phyloP scores from a whole-genome alignment of 164 flowering plant genomes.

The Kingdonia uniflora region DNA sequence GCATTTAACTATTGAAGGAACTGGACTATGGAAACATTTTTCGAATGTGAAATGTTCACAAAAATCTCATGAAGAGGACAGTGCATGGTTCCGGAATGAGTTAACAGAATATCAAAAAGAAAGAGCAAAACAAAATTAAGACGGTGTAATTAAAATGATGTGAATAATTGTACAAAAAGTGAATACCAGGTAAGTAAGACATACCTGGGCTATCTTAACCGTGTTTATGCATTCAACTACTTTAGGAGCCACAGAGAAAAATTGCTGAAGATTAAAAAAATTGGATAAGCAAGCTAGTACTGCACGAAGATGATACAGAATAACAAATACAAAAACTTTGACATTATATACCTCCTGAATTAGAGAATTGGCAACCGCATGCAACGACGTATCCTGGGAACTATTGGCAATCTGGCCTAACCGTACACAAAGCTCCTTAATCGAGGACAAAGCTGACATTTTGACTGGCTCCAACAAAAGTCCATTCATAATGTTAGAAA shows the following conservation, averaged over 20 bases:
- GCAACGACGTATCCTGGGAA: constrained; percentile 19
- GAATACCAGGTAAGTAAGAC: background rate
- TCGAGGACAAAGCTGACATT: constrained; percentile 49
- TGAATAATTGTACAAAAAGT: background rate
- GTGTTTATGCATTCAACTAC: constrained; percentile 59
- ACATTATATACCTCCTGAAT: constrained; percentile 48
- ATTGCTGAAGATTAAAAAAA: constrained; percentile 38
- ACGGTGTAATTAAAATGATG: background rate
- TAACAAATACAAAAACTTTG: background rate
- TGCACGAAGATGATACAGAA: background rate
- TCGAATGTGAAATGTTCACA: background rate
- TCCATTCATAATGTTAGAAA: constrained; percentile 5
- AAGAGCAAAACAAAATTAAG: background rate
- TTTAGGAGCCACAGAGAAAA: constrained; percentile 33
- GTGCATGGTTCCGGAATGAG: background rate
- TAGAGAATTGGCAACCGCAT: constrained; percentile 21
- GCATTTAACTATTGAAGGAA: no score
- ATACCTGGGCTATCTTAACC: constrained; percentile 84
- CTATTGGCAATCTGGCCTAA: constrained; percentile 18
- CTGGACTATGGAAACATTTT: no score
- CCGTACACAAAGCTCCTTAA: constrained; percentile 67
- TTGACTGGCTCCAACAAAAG: constrained; percentile 45
- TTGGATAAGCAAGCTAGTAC: background rate
- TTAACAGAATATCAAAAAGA: background rate
- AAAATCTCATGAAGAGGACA: background rate